A percentile compares a stretch with the other conserved stretches of the same genome.
These are phyloP conservation scores for Candida golubevii DNA, from an alignment of 805 yeast genomes.

Conservation along the genomic window DNA sequence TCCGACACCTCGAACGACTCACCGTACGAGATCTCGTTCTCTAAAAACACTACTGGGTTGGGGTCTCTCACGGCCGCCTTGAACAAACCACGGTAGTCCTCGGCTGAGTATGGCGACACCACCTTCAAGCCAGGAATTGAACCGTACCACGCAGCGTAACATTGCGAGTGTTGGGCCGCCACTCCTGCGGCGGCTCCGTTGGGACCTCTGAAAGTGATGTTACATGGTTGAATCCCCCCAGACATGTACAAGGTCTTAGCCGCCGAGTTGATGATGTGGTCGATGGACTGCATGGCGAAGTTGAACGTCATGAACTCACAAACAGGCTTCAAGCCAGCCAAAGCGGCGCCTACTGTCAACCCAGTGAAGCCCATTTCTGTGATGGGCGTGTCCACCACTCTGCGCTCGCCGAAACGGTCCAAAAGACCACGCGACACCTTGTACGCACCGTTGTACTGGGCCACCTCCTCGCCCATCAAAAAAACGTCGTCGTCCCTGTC, in stretches of 20 bases:
- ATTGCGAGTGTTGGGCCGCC: conserved; percentile 99
- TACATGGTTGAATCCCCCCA: conserved; percentile 97
- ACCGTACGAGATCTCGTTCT: conserved; percentile 93
- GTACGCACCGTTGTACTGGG: conserved; percentile 98
- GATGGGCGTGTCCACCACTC: conserved; percentile 94
- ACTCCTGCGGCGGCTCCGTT: conserved; percentile 99
- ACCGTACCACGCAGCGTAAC: conserved; percentile 97
- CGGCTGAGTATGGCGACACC: conserved; percentile 90
- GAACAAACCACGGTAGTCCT: conserved; percentile 91
- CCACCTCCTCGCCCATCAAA: conserved; percentile 98
- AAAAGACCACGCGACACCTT: conserved; percentile 92
- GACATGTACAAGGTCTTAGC: conserved; percentile 99
- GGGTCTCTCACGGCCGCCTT: conserved; percentile 99
- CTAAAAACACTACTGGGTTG: conserved; percentile 93
- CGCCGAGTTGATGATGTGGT: conserved; percentile 96
- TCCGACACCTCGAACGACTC: conserved; percentile 86
- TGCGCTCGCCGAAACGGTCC: conserved; percentile 91
- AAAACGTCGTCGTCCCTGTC: conserved; percentile 93
- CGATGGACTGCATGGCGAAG: conserved; percentile 99
- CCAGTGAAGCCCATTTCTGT: conserved; percentile 99
- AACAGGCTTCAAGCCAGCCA: conserved; percentile 92
- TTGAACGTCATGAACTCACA: conserved; percentile 99
- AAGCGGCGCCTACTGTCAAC: conserved; percentile 91
- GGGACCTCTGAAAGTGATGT: conserved; percentile 97
- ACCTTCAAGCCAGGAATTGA: conserved; percentile 98